These are phyloP conservation scores for Angomonas deanei DNA, from an alignment of 208 protist genomes.

Conservation along the genomic window DNA sequence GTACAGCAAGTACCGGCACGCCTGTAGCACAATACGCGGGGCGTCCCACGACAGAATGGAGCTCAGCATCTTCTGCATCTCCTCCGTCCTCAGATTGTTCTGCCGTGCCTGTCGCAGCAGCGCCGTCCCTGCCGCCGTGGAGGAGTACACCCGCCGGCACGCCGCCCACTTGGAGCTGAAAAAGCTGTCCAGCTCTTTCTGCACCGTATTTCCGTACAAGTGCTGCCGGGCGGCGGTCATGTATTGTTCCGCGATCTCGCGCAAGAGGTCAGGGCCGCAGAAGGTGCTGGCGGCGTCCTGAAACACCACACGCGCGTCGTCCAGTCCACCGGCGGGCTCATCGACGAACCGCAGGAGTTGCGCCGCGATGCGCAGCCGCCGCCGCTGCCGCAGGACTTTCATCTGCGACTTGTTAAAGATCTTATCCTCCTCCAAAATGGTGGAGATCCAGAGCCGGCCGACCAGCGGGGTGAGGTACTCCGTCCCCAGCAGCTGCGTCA, in stretches of 20 bases:
- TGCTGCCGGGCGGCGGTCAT: conserved; percentile 17
- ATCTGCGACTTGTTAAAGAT: conserved; percentile 5
- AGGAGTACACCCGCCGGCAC: neutral
- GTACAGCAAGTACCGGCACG: conserved; percentile 19
- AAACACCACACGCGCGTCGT: neutral
- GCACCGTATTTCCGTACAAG: conserved; percentile 1
- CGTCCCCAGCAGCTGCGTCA: conserved; percentile 5
- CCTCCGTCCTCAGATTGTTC: neutral
- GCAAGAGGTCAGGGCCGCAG: conserved; percentile 16
- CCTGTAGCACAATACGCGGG: conserved; percentile 18
- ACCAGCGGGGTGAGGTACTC: conserved; percentile 27
- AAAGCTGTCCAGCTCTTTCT: conserved; percentile 27
- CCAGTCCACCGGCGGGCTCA: conserved; percentile 2
- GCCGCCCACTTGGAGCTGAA: conserved; percentile 6
- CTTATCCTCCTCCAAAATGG: neutral
- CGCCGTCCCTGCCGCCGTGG: conserved; percentile 5
- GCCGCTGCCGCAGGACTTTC: conserved; percentile 13
- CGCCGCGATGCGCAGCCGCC: conserved; percentile 24
- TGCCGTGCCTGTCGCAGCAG: neutral
- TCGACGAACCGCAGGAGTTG: conserved; percentile 21
- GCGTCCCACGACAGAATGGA: conserved; percentile 17
- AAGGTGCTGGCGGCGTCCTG: conserved; percentile 25
- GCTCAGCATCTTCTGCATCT: conserved; percentile 10
- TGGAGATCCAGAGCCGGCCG: conserved; percentile 15
- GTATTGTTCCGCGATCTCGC: conserved; percentile 29